Conservation (phyloP, 1,139 yeast species). For the Protomyces lactucae-debilis region DNA sequence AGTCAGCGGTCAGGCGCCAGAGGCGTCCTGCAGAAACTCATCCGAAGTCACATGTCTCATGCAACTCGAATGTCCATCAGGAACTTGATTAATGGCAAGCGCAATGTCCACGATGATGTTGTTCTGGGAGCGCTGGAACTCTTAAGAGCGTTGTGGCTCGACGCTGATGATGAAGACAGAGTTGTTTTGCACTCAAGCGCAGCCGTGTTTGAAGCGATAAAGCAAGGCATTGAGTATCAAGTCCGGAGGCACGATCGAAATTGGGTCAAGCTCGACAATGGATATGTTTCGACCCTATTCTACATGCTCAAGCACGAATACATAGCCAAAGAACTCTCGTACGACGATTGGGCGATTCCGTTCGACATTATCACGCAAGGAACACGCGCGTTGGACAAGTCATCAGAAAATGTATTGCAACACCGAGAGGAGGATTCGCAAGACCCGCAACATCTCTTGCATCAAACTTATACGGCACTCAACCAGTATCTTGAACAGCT, state of each 20-base stretch:
- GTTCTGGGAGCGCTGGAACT: slow-evolving; percentile 20
- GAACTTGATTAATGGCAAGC: slow-evolving; percentile 13
- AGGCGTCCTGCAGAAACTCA: slow-evolving; percentile 42
- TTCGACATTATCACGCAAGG: slow-evolving; percentile 17
- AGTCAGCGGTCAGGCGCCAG: slow-evolving; percentile 44
- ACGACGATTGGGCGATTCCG: slow-evolving; percentile 26
- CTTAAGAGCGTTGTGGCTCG: slow-evolving; percentile 1
- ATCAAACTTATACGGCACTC: not conserved
- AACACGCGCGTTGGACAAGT: slow-evolving; percentile 7
- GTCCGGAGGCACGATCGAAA: slow-evolving; percentile 4
- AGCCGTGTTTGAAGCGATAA: not conserved
- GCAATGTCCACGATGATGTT: slow-evolving; percentile 21
- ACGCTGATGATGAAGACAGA: not conserved
- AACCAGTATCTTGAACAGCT: not conserved
- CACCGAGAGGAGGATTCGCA: not conserved
- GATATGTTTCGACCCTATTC: slow-evolving; percentile 1
- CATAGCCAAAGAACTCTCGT: slow-evolving; percentile 1
- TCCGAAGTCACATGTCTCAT: slow-evolving; percentile 42
- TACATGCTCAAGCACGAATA: not conserved
- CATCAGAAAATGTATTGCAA: not conserved
- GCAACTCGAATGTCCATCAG: slow-evolving; percentile 23
- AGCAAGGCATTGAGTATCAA: not conserved
- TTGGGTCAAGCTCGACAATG: slow-evolving; percentile 6
- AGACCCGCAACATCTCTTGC: not conserved
- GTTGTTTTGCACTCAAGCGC: slow-evolving; percentile 2